Evolutionary conservation across 306 rosid genomes (phyloP), one percentile per base, ranked within the genome.

Genomic region (Biancaea sappan): DNA sequence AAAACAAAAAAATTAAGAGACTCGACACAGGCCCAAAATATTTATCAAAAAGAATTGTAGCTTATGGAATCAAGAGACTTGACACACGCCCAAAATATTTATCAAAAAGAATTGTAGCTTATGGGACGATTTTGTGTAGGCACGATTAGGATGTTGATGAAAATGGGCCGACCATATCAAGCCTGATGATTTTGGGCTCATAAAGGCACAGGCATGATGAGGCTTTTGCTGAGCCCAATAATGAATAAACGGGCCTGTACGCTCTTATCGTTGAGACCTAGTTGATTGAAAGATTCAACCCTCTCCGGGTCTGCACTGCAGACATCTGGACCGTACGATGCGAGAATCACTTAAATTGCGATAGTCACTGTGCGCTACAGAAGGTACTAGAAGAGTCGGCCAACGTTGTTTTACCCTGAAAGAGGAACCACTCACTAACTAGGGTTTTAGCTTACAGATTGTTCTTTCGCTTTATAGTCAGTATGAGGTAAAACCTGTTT

Each of bases 361-460:
- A n/a, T 35, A 8, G 40, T 35, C 67, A 14, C n/a, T n/a, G n/a
- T 50, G 12, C 8, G 28, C 40, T 9, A 13, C 7, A 0, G 46
- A 34, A 19, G 48, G 10, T 11, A 25, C 68, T 62, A 62, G 43
- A 62, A 62, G 2, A 34, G 47, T 61, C 67, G 67, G 48, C 29
- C 68, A 5, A 21, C 48, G 21, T 62, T 9, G n/a, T n/a, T 4
- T 19, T 19, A 11, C 5, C 18, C n/a, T 37, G 10, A 21, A 18
- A 34, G 68, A 3, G 47, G 14, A 11, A 0, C 8, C 7, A 43
- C 66, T 31, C n/a, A 59, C 47, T 62, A 62, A 62, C 68, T 62
- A 62, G 68, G 68, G 68, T 62, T 62, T 62, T 62, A 19, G 48
- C 48, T 37, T 21, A 7, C 48, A 62, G 29, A 35, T 19, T 50